Percentiles rank a stretch among this genome's conserved stretches.
Conservation (phyloP, 2,329 filamentous ascomycete species). For the Colletotrichum destructivum region DNA sequence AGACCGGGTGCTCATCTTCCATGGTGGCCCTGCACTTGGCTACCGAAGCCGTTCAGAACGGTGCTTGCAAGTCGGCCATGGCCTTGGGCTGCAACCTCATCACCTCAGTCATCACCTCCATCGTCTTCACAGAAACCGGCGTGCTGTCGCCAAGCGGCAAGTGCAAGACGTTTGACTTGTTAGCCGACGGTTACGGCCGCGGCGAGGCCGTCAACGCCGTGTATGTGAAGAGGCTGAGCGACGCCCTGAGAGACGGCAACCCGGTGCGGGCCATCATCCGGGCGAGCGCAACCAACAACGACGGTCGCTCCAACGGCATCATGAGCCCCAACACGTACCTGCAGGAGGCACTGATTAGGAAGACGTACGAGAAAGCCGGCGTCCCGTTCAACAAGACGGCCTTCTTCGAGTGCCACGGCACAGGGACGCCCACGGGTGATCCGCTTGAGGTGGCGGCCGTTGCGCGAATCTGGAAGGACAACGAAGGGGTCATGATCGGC, state of each 20-base stretch:
- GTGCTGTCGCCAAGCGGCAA: conserved; percentile 48
- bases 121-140: conserved; percentile 43
- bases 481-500: conserved; percentile 47
- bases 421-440: conserved; percentile 57
- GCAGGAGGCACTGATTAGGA: conserved; percentile 49
- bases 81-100: not conserved
- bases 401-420: conserved; percentile 55
- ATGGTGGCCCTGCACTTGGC: not conserved
- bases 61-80: not conserved
- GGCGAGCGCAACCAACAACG: conserved; percentile 50
- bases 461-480: conserved; percentile 40
- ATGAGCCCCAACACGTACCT: conserved; percentile 53
- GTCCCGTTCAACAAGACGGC: conserved; percentile 42
- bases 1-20: not conserved
- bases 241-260: conserved; percentile 58
- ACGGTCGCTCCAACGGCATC: conserved; percentile 56
- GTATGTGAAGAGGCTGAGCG: conserved; percentile 57
- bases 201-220: conserved; percentile 57
- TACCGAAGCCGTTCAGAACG: not conserved
- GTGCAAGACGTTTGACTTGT: conserved; percentile 54
- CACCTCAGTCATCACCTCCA: not conserved
- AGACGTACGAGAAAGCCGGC: conserved; percentile 47
- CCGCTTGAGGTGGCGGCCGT: conserved; percentile 55
- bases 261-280: conserved; percentile 51
- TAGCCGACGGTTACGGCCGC: conserved; percentile 61